Base-by-base conservation (phyloP, 352 stramenopile species). In the Pythium coloratum region DNA sequence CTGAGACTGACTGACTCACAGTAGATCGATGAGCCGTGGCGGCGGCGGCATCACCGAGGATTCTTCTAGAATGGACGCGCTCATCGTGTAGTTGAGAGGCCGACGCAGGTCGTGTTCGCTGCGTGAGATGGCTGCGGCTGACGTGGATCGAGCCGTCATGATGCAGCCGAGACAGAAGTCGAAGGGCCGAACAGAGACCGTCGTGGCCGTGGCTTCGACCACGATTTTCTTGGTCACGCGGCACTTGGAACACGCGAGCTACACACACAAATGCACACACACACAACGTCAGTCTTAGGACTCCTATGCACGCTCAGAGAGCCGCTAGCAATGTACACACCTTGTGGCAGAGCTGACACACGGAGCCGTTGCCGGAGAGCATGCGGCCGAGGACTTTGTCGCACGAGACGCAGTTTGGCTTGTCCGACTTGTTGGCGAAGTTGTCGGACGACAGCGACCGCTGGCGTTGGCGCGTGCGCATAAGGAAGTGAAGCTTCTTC, bases 401-500 rank as follows among this genome's bases (percentile, higher is more conserved):
- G 20, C 47, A 55, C 28, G 40, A 60, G 5, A 40, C 30, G 36
- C 66, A 73, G 36, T 53, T n/a, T 53, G 56, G 33, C 6, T 44
- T 14, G n/a, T 14, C 14, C 2, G 4, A 7, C 6, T 32, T 38
- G 34, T 64, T 49, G 6, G 4, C 47, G 13, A 18, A 26, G 20
- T 20, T 18, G 20, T 59, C 33, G 7, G 36, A 47, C 8, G 38
- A 50, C 0, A 47, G 49, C 18, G 33, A 33, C 30, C 24, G 44
- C 30, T 44, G 46, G 1, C 46, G 50, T 13, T 28, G 50, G 18
- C 49, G 55, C 40, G 26, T 28, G 55, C 72, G 64, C 61, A 83
- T 46, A 38, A 82, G 76, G 55, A 72, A 85, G 28, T 71, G 66
- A 33, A 89, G 54, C 38, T 85, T 89, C 71, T 84, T 86, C 53